Evolutionary conservation across 371 early-diverging fungal species (phyloP).

Genomic region (Mucor plumbeus): DNA sequence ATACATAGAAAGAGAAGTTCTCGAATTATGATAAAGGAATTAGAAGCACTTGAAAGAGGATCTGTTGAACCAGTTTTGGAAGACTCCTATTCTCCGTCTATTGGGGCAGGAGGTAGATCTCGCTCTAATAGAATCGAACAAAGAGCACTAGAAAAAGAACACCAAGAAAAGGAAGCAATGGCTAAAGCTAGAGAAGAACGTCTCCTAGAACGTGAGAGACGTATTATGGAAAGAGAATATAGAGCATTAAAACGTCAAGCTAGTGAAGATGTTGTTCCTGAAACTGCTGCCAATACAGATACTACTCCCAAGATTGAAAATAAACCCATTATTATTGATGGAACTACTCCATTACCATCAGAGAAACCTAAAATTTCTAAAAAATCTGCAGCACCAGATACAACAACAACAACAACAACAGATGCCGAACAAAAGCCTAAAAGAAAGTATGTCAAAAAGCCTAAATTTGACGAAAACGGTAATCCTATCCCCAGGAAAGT

Average conservation of each 20-base stretch:
- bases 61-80: constrained; percentile 14
- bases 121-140: constrained; percentile 47
- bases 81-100: neutral
- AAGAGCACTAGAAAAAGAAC: constrained; percentile 42
- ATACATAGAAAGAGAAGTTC: constrained; percentile 71
- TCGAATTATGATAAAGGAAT: constrained; percentile 63
- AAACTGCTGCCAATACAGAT: neutral
- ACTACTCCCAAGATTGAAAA: neutral
- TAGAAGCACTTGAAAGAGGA: constrained; percentile 54
- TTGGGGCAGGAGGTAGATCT: constrained; percentile 10
- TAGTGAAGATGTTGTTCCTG: constrained; percentile 25
- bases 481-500: constrained; percentile 19
- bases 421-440: constrained; percentile 19
- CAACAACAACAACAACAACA: neutral
- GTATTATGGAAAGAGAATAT: constrained; percentile 47
- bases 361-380: neutral
- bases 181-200: constrained; percentile 59
- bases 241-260: constrained; percentile 34
- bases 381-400: neutral
- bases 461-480: constrained; percentile 17
- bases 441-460: constrained; percentile 11
- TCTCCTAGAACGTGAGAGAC: constrained; percentile 55
- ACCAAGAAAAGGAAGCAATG: constrained; percentile 35
- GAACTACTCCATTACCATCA: neutral
- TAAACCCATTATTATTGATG: neutral